Base-by-base conservation (phyloP, 768 basidiomycete genomes). In the Guyanaporus albipodus region DNA sequence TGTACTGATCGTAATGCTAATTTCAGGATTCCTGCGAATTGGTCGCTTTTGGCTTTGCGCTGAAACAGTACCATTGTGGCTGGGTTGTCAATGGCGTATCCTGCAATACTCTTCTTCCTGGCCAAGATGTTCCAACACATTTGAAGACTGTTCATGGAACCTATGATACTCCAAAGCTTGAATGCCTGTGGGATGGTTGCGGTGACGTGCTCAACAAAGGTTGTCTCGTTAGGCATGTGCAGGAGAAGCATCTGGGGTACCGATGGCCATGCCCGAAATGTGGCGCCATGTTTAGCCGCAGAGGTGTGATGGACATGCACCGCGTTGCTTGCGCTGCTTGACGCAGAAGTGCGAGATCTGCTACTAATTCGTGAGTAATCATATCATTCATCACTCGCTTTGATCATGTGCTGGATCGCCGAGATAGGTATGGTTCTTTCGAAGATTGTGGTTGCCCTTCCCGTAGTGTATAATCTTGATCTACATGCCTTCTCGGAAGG, bases 241-340 rank as follows among this genome's bases (percentile, higher is more conserved):
- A 60, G 31, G 62, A 62, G 12, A 52, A 1, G 6, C 65, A 64
- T 32, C 53, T 67, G 6, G 42, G 21, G 14, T 53, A 48, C 28
- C 34, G 33, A 1, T 62, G 65, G 60, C 52, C 62, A 0, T 64
- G 63, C 21, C 49, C 57, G 1, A 51, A 8, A 3, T 64, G 63
- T 12, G 8, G 6, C 3, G 3, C 24, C 1, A 1, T 43, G 1
- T 64, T 60, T 43, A 67, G 49, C 1, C 65, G 63, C 5, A 37
- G 50, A 27, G 48, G 54, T 2, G 50, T 48, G 1, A 45, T 67
- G 57, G 46, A 54, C 0, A 0, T 19, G 1, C 64, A 66, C 17
- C 52, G 51, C 23, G 15, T 10, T 9, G 9, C 2, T 2, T 63
- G 62, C 32, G 12, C n/a, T 14, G 24, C 12, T 35, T 49, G 26